Evolutionary conservation across 2,329 filamentous ascomycete genomes (phyloP).

Genomic region (Aureobasidium sp.): DNA sequence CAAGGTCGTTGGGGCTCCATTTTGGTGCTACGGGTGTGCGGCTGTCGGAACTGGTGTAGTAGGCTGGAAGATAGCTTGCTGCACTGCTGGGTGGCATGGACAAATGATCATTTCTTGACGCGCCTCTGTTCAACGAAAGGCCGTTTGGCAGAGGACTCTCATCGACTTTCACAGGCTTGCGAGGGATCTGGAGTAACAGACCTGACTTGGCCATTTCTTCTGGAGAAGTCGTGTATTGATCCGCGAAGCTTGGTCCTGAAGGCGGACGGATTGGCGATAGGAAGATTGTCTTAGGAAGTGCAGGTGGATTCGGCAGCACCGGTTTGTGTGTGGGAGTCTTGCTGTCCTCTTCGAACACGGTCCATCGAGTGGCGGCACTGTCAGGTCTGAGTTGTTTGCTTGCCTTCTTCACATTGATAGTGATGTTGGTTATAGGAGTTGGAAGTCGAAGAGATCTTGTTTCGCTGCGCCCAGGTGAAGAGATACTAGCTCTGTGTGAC

Average conservation of each 20-base stretch:
- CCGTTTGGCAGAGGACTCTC: conserved; percentile 17
- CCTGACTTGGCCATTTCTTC: conserved; percentile 19
- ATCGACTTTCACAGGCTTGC: background rate
- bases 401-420: background rate
- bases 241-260: conserved; percentile 10
- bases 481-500: conserved; percentile 10
- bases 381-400: conserved; percentile 15
- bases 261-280: conserved; percentile 4
- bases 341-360: conserved; percentile 31
- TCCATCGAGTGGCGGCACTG: conserved; percentile 23
- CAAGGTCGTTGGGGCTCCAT: conserved; percentile 8
- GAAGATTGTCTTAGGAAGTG: conserved; percentile 14
- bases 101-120: conserved; percentile 10
- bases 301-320: conserved; percentile 6
- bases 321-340: conserved; percentile 16
- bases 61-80: conserved; percentile 24
- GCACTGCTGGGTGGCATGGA: conserved; percentile 18
- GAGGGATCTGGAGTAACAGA: conserved; percentile 23
- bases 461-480: background rate
- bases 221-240: conserved; percentile 19
- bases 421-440: conserved; percentile 16
- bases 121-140: background rate
- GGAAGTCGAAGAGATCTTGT: background rate
- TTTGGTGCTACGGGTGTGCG: conserved; percentile 21
- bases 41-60: conserved; percentile 27